phyloP scores from a whole-genome alignment of 2,329 filamentous ascomycete species.

The Talaromyces verruculosus region DNA sequence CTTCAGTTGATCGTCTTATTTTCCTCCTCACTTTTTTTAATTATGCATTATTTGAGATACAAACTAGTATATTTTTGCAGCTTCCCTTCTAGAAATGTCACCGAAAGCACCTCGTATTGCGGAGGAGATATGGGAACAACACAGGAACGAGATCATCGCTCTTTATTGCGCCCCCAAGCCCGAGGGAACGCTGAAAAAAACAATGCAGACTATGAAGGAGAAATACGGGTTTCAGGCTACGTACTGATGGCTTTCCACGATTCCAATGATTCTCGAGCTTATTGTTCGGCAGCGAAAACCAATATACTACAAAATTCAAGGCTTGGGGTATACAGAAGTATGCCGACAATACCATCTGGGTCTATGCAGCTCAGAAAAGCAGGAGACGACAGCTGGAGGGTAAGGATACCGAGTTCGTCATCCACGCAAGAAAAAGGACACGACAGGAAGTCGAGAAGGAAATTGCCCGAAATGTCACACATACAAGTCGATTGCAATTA shows the following conservation, averaged over 20 bases:
- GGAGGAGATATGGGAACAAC: slow-evolving; percentile 1
- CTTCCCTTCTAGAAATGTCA: no score
- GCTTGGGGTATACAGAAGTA: slow-evolving; percentile 11
- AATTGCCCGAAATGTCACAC: slow-evolving; percentile 14
- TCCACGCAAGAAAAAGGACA: slow-evolving; percentile 6
- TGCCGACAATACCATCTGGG: neutral
- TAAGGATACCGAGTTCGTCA: slow-evolving; percentile 6
- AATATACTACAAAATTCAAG: slow-evolving; percentile 13
- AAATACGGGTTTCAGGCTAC: slow-evolving; percentile 14
- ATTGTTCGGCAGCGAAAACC: neutral
- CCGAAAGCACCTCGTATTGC: no score
- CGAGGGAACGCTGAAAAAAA: neutral
- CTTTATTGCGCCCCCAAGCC: slow-evolving; percentile 7
- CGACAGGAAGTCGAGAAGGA: neutral
- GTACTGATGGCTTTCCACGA: slow-evolving; percentile 4
- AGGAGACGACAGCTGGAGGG: slow-evolving; percentile 7
- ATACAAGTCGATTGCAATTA: slow-evolving; percentile 1
- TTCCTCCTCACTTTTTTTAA: no score
- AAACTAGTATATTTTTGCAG: no score
- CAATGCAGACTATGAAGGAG: slow-evolving; percentile 11
- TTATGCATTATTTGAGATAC: no score
- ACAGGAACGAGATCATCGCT: slow-evolving; percentile 9
- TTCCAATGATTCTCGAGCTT: no score
- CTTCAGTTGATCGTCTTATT: no score
- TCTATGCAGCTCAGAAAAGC: slow-evolving; percentile 3